Evolutionary conservation across 2,329 filamentous ascomycete genomes (phyloP), one percentile per base, ranked within the genome.

Genomic region (Neonectria hederae): DNA sequence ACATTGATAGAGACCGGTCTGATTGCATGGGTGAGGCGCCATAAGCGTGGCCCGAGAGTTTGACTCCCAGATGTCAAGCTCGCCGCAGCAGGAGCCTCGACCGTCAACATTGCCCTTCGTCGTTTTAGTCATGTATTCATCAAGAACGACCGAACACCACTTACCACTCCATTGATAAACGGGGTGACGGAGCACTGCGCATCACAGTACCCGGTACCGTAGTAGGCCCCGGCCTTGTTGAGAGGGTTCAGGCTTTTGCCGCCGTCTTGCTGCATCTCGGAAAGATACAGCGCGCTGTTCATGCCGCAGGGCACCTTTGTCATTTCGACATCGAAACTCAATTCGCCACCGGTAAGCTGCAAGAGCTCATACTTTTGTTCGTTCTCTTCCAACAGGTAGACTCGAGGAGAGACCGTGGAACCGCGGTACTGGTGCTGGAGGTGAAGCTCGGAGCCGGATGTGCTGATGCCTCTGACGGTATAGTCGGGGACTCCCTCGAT

Each of bases 281-380:
- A 80, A 14, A 91, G 84, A 78, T 91, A 90, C 32, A 91, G 75
- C 19, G 89, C 89, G 64, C 89, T 89, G 76, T 92, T 91, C 74
- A 91, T 80, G 62, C 89, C 89, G 68, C 90, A 92, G 14, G 87
- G 86, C 32, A 91, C 81, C 68, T 85, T 83, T 26, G 87, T 89
- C 46, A 89, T 83, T 71, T 91, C 89, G 5, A 90, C 88, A 51
- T 90, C 88, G 60, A 91, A 90, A 14, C 85, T 85, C 73, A 91
- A 85, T 75, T 91, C 89, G 67, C 84, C 78, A 72, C 86, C 87
- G 26, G 85, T 82, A 54, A 90, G 80, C 65, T 88, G 81, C 74
- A 90, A 83, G 73, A 86, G 82, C 76, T 89, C 79, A 74, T 91
- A 91, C 51, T 83, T 83, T 63, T 82, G 79, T 64, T 87, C 83